Conservation (phyloP, 441 rosid genomes). For the Populus tomentosa region DNA sequence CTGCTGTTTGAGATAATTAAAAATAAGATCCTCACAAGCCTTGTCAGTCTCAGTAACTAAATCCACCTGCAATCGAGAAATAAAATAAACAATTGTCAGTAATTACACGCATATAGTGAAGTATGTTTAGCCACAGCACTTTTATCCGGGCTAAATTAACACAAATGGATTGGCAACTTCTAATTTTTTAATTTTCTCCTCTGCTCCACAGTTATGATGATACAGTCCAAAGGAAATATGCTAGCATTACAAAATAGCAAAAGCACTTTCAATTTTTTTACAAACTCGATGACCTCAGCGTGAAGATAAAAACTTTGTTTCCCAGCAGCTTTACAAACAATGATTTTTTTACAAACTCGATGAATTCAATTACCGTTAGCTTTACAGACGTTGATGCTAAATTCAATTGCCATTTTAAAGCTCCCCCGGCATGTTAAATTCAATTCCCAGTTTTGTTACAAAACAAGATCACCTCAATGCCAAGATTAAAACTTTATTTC, state of each 20-base stretch:
- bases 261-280: not conserved
- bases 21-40: conserved; percentile 88
- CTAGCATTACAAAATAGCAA: not conserved
- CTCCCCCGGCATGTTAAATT: too few species aligned
- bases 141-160: not conserved
- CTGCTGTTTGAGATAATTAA: conserved; percentile 62
- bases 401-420: too few species aligned
- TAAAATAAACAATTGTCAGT: not conserved
- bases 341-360: too few species aligned
- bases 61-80: conserved; percentile 57
- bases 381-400: too few species aligned
- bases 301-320: too few species aligned
- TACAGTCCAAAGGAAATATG: not conserved
- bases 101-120: not conserved
- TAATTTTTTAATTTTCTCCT: not conserved
- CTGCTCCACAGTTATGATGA: not conserved
- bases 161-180: not conserved
- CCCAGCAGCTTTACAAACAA: not conserved
- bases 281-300: not conserved
- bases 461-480: not conserved
- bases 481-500: not conserved
- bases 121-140: not conserved
- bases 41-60: conserved; percentile 96
- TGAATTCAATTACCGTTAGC: not conserved
- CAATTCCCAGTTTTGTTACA: not conserved